Evolutionary conservation across 257 asterid genomes (phyloP).

Genomic region (Nicotiana noctiflora): DNA sequence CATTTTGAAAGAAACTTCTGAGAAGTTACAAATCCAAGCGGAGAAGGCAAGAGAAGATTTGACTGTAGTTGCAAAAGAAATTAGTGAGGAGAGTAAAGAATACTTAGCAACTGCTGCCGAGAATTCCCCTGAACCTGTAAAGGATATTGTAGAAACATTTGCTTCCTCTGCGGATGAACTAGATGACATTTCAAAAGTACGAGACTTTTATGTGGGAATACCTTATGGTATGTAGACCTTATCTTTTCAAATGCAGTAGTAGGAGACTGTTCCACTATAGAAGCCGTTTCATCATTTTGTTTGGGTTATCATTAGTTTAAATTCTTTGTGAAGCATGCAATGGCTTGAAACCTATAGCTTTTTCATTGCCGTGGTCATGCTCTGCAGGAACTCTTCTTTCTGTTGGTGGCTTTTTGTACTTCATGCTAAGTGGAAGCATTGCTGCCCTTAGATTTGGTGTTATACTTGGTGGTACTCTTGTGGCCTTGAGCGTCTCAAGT

Average conservation of each 20-base stretch:
- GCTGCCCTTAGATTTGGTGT: constrained; percentile 80
- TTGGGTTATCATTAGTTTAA: not conserved
- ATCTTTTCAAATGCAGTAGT: not conserved
- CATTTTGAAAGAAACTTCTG: constrained; percentile 62
- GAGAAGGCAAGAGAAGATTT: constrained; percentile 73
- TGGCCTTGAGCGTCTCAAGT: constrained; percentile 77
- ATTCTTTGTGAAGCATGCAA: not conserved
- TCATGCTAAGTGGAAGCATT: constrained; percentile 74
- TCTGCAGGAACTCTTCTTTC: constrained; percentile 70
- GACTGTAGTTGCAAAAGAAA: constrained; percentile 55
- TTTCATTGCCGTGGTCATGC: constrained; percentile 10
- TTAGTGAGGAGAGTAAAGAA: constrained; percentile 64
- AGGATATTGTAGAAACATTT: constrained; percentile 78
- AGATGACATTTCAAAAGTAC: constrained; percentile 54
- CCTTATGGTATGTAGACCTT: constrained; percentile 62
- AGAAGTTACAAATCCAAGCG: constrained; percentile 67
- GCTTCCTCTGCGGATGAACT: constrained; percentile 54
- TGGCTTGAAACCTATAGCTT: constrained; percentile 2
- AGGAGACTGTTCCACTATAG: not conserved
- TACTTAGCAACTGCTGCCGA: constrained; percentile 61
- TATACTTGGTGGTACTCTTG: constrained; percentile 74
- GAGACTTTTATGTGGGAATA: constrained; percentile 79
- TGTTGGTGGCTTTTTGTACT: constrained; percentile 64
- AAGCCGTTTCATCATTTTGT: not conserved
- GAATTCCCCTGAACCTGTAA: constrained; percentile 69